phyloP scores from a whole-genome alignment of 2,329 filamentous ascomycete species.

The Verticillium longisporum region DNA sequence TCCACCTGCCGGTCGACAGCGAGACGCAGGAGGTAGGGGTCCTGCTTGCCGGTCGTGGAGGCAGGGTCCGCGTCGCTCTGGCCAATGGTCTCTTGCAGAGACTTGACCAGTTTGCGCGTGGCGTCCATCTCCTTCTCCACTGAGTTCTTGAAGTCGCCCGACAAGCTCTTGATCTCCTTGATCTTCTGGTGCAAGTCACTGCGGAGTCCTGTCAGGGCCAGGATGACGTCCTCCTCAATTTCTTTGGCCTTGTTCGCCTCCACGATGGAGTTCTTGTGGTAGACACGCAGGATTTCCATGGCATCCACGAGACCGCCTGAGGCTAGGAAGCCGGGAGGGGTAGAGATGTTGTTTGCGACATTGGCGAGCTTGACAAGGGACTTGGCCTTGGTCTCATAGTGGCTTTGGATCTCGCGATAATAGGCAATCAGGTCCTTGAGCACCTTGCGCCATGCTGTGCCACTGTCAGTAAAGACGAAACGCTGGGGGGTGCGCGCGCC shows the following conservation, averaged over 20 bases:
- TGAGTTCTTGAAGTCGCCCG: conserved; percentile 93
- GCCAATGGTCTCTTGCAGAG: conserved; percentile 75
- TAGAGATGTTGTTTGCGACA: conserved; percentile 70
- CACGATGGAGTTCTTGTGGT: conserved; percentile 71
- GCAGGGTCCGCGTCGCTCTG: conserved; percentile 73
- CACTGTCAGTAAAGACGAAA: not conserved
- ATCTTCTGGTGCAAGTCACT: conserved; percentile 92
- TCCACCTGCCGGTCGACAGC: conserved; percentile 86
- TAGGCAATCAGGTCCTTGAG: conserved; percentile 92
- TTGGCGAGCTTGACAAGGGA: conserved; percentile 76
- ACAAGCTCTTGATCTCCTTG: conserved; percentile 93
- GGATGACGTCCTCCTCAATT: conserved; percentile 86
- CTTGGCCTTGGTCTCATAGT: conserved; percentile 83
- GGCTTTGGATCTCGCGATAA: conserved; percentile 83
- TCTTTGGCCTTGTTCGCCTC: conserved; percentile 87
- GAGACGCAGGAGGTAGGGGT: conserved; percentile 82
- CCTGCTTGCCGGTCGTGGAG: conserved; percentile 73
- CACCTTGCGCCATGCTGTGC: conserved; percentile 82
- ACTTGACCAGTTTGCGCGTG: conserved; percentile 71
- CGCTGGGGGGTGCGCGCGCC: not conserved
- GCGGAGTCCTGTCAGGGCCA: conserved; percentile 76
- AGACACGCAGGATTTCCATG: conserved; percentile 69
- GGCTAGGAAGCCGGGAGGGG: conserved; percentile 69
- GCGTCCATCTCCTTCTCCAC: conserved; percentile 91
- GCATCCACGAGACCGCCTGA: conserved; percentile 86